Base-by-base conservation (phyloP, 192 early-diverging fungal genomes). In the Pilaira anomala region DNA sequence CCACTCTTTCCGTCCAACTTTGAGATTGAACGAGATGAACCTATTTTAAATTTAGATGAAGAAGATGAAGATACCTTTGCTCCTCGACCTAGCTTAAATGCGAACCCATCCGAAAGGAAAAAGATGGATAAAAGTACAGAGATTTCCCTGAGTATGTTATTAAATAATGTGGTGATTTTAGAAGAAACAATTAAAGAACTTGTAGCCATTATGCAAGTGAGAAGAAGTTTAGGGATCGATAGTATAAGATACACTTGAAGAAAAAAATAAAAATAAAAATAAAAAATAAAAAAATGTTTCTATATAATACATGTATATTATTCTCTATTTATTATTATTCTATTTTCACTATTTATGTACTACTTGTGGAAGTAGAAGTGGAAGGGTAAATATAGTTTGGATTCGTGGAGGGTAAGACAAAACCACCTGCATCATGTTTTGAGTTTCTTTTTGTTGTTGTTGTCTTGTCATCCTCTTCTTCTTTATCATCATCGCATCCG, bases 111-210 rank as follows among this genome's bases (percentile, higher is more conserved):
- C 12, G 50, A 66, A n/a, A 42, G 65, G 14, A 76, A 68, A 14
- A 55, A 68, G 24, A 59, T 56, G 16, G 77, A 83, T 18, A 75
- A 74, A 40, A 60, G 68, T 5, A 80, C 77, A 3, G 80, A 85
- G 19, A 82, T 85, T 39, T 75, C 77, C 2, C 67, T 85, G 44
- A 71, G 77, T 13, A 76, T 78, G 72, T 76, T 95, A 58, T 71
- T 93, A 26, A 93, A 92, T 60, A 98, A 98, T 74, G 91, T 93
- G 36, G 87, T 98, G 25, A 90, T 95, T 44, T 66, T 98, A 62
- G 90, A 98, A 56, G 95, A 98, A 71, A 84, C 88, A 13, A 87
- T 91, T 40, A 98, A 98, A 68, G 95, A 98, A 74, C 74, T 96
- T 9, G 82, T 95, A 21, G 89, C 93, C 19, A 78, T 91, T n/a